These are phyloP conservation scores for Stramenopiles sp. DNA, from an alignment of 352 stramenopile species.

Conservation along the genomic window DNA sequence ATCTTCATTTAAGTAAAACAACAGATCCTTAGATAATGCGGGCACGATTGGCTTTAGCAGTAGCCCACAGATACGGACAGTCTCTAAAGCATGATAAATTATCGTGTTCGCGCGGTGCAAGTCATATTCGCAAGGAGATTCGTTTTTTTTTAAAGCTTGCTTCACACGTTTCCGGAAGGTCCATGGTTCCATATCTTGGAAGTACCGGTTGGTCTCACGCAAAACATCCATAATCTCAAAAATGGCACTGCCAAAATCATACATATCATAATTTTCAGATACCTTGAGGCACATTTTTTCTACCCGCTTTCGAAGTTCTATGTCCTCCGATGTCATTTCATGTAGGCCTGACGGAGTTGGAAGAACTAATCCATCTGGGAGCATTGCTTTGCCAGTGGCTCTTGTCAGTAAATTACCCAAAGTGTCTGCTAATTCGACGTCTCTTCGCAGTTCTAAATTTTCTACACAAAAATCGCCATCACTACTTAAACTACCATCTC, in stretches of 20 bases:
- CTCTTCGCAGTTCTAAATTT: constrained; percentile 88
- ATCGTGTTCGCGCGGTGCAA: neutral
- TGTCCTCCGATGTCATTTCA: neutral
- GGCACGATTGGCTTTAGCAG: neutral
- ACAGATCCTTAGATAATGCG: neutral
- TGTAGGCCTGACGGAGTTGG: neutral
- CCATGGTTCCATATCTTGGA: neutral
- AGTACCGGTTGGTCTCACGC: constrained; percentile 2
- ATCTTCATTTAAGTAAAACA: neutral
- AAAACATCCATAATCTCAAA: constrained; percentile 3
- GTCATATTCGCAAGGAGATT: neutral
- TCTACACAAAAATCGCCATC: constrained; percentile 78
- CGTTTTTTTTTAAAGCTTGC: neutral
- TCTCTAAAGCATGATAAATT: neutral
- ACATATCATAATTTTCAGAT: neutral
- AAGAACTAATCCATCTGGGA: neutral
- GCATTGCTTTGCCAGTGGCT: constrained; percentile 3
- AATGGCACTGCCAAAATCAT: neutral
- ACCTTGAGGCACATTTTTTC: neutral
- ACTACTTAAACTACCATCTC: constrained; percentile 74
- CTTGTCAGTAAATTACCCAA: constrained; percentile 50
- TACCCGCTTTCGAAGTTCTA: neutral
- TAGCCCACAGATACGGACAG: neutral
- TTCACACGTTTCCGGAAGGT: neutral
- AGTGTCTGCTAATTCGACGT: constrained; percentile 75